Evolutionary conservation across 495 filamentous ascomycete genomes (phyloP).

Genomic region (Annulohypoxylon bovei): DNA sequence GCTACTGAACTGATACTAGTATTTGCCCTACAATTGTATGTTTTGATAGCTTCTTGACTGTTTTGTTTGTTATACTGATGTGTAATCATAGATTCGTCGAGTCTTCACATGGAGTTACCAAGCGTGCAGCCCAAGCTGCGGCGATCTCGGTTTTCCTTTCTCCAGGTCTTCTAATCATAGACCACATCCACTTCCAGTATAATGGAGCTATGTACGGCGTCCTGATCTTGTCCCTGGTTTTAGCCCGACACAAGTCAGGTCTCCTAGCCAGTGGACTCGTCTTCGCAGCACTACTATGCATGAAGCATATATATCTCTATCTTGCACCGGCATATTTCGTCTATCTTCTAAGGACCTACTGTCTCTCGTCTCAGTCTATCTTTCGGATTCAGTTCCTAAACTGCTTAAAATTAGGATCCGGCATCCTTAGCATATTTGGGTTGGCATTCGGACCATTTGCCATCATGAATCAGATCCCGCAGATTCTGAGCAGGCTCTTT

Average conservation of each 20-base stretch:
- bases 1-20: constrained; percentile 84
- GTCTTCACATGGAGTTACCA: constrained; percentile 68
- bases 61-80: constrained; percentile 18
- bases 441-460: constrained; percentile 92
- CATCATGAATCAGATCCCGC: constrained; percentile 85
- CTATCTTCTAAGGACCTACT: constrained; percentile 82
- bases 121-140: constrained; percentile 83
- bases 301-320: constrained; percentile 99
- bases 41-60: background rate
- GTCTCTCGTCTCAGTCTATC: constrained; percentile 79
- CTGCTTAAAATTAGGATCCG: constrained; percentile 78
- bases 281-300: constrained; percentile 86
- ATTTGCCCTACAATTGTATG: constrained; percentile 82
- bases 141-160: constrained; percentile 91
- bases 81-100: constrained; percentile 69
- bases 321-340: constrained; percentile 97
- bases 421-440: constrained; percentile 77
- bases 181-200: constrained; percentile 99
- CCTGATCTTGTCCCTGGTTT: constrained; percentile 82
- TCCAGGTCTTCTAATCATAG: constrained; percentile 93
- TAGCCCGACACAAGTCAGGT: constrained; percentile 79
- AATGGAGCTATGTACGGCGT: constrained; percentile 96
- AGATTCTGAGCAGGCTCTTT: constrained; percentile 85
- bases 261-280: constrained; percentile 80
- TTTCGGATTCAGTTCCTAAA: constrained; percentile 82